Evolutionary conservation across 1,139 yeast species (phyloP).

Genomic region (Pichia sp.): DNA sequence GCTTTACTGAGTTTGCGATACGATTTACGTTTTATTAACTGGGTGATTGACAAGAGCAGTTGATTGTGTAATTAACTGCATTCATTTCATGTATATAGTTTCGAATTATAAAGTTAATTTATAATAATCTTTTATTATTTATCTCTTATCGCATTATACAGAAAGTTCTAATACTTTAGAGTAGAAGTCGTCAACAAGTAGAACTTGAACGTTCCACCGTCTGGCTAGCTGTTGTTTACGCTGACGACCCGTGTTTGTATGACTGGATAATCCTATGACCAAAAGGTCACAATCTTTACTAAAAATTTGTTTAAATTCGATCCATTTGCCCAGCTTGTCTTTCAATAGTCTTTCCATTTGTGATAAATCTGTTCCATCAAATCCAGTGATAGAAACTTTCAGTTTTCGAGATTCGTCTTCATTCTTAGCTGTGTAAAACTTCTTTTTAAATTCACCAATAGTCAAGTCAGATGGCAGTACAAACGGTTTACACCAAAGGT

Average conservation of each 20-base stretch:
- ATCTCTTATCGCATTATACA: too few relatives aligned
- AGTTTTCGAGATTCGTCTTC: constrained; percentile 1
- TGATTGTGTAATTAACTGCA: too few relatives aligned
- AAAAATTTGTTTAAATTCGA: constrained; percentile 50
- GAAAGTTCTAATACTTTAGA: neutral
- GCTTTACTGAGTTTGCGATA: too few relatives aligned
- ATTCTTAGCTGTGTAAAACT: constrained; percentile 27
- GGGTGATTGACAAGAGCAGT: too few relatives aligned
- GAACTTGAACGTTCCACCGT: constrained; percentile 24
- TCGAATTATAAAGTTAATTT: too few relatives aligned
- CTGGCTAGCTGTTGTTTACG: constrained; percentile 26
- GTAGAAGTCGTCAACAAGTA: constrained; percentile 21
- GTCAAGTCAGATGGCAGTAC: constrained; percentile 32
- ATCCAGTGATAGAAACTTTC: constrained; percentile 70
- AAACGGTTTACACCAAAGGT: constrained; percentile 61
- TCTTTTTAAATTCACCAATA: constrained; percentile 16
- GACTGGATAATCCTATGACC: constrained; percentile 31
- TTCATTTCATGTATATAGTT: too few relatives aligned
- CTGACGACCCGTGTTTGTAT: neutral
- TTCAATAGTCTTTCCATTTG: constrained; percentile 67
- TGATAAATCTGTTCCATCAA: constrained; percentile 77
- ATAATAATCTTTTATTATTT: too few relatives aligned
- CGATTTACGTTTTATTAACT: too few relatives aligned
- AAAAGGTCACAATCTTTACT: constrained; percentile 61
- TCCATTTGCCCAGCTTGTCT: constrained; percentile 37